Evolutionary conservation across 306 rosid species (phyloP).

Genomic region (Castanospermum australe): DNA sequence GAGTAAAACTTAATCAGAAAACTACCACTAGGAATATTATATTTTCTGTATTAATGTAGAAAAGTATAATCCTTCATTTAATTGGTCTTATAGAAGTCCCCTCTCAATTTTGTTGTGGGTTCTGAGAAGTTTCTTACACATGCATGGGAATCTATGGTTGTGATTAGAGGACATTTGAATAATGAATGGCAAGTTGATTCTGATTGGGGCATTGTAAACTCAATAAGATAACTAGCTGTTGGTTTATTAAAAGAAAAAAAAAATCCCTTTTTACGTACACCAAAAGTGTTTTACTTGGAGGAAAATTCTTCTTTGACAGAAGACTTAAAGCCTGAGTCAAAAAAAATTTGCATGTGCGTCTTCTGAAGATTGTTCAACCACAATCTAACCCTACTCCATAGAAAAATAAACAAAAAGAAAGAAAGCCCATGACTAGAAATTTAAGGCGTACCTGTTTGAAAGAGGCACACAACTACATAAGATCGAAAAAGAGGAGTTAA

Average conservation of each 20-base stretch:
- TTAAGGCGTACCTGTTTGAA: not conserved
- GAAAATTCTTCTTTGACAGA: not conserved
- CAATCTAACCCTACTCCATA: not conserved
- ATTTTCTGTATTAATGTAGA: not conserved
- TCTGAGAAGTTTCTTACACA: not conserved
- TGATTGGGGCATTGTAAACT: not conserved
- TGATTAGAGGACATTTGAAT: slow-evolving; percentile 10
- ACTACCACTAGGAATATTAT: no score
- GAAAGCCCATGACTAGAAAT: not conserved
- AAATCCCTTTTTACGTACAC: no score
- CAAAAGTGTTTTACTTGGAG: no score
- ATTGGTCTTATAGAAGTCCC: no score
- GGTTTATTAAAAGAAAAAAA: no score
- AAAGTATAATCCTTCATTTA: not conserved
- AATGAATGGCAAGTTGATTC: not conserved
- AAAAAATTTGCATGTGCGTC: not conserved
- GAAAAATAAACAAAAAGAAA: not conserved
- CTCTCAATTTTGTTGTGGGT: not conserved
- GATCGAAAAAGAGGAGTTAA: not conserved
- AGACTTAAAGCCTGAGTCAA: not conserved
- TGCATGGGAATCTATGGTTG: not conserved
- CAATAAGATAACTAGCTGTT: not conserved
- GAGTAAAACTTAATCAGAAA: not conserved
- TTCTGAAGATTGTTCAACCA: not conserved
- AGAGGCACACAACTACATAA: no score